phyloP scores from a whole-genome alignment of 1,139 yeast species.

The Geotrichum aggregatum region DNA sequence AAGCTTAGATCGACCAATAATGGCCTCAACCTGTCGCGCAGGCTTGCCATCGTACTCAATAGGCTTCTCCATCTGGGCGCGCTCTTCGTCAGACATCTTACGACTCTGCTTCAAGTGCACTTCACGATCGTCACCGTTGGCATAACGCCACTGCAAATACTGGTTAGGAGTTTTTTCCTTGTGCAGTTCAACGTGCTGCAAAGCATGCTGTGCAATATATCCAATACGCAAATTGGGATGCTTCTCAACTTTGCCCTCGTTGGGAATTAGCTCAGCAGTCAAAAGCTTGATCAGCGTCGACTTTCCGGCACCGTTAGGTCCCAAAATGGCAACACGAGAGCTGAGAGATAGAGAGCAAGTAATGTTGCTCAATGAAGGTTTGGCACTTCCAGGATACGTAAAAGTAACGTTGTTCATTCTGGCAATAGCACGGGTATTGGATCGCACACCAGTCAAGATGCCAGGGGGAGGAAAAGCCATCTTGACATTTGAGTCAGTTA shows the following conservation, averaged over 20 bases:
- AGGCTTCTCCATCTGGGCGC: slow-evolving; percentile 69
- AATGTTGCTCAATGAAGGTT: slow-evolving; percentile 75
- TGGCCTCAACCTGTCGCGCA: slow-evolving; percentile 81
- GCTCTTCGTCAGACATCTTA: slow-evolving; percentile 79
- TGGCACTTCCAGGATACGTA: slow-evolving; percentile 81
- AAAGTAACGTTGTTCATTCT: slow-evolving; percentile 82
- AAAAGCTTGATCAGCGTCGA: slow-evolving; percentile 88
- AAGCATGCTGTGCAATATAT: slow-evolving; percentile 96
- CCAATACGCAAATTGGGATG: slow-evolving; percentile 98
- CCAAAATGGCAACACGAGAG: slow-evolving; percentile 92
- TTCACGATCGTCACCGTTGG: slow-evolving; percentile 97
- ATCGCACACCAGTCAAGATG: slow-evolving; percentile 89
- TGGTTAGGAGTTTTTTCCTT: slow-evolving; percentile 97
- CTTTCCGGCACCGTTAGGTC: slow-evolving; percentile 99
- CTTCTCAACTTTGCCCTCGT: slow-evolving; percentile 86
- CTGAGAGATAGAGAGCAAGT: slow-evolving; percentile 86
- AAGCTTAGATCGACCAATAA: slow-evolving; percentile 94
- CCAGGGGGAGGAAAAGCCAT: slow-evolving; percentile 99
- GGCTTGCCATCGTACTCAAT: slow-evolving; percentile 89
- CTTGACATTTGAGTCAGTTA: slow-evolving; percentile 86
- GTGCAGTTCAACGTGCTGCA: slow-evolving; percentile 95
- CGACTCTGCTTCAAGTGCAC: slow-evolving; percentile 90
- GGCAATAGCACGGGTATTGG: slow-evolving; percentile 92
- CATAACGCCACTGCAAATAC: slow-evolving; percentile 96
- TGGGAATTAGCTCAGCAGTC: slow-evolving; percentile 87